Evolutionary conservation across 768 basidiomycete species (phyloP), one percentile per base, ranked within the genome.

Genomic region (Holtermanniella nyarrowii): DNA sequence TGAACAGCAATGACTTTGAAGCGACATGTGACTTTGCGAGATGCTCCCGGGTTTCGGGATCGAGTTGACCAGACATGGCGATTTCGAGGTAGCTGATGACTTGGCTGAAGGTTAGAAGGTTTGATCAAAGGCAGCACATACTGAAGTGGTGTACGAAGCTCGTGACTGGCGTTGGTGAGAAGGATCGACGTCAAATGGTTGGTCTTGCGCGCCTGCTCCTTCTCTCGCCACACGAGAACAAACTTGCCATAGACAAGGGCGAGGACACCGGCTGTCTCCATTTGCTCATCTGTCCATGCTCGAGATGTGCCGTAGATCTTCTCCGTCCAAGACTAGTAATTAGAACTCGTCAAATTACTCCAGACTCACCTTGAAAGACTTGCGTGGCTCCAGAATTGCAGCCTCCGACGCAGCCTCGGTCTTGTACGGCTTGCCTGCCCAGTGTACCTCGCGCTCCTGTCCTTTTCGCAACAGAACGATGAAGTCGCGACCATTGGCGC

Each of bases 51-150:
- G 84, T 85, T 62, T 87, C 86, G 4, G 63, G 58, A 56, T 86
- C 84, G 53, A 88, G 72, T 3, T 79, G 78, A 2, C 84, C 84
- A 59, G 87, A 80, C 26, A 89, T 76, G 0, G 86, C 85, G 64
- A 87, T 76, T 68, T 89, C 85, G 44, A 88, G 76, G 59, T 85
- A 88, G 62, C 86, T 87, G 70, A 88, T 87, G 58, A 88, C 87
- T 61, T 86, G 84, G 60, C 86, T 85, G 50, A 85, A 62, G 5
- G 85, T 83, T 48, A 0, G 40, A 48, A 7, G n/a, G 42, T 16
- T 18, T 7, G 20, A 44, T 43, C 23, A 1, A 20, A 20, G 3
- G 18, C 46, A 7, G 31, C 31, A 37, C 31, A 7, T 7, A 37
- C 31, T 37, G 48, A 7, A 51, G 45, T 20, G 53, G 46, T 12